Evolutionary conservation across 768 basidiomycete species (phyloP).

Genomic region (Trametes cinnabarina): DNA sequence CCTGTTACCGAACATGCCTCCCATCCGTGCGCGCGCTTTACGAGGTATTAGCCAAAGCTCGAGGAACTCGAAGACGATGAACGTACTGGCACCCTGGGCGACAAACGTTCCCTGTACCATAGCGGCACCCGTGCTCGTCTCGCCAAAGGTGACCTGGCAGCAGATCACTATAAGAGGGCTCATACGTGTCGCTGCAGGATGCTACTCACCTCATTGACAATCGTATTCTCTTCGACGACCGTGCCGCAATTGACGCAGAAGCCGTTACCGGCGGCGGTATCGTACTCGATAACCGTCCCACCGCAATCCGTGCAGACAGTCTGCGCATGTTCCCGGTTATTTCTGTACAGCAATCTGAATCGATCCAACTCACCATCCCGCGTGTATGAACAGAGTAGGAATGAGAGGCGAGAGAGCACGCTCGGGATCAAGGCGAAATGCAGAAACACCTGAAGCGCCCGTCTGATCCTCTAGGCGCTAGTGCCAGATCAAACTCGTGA

Average conservation of each 20-base stretch:
- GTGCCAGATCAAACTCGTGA: too few species aligned
- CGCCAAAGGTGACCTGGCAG: slow-evolving; percentile 77
- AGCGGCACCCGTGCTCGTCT: slow-evolving; percentile 83
- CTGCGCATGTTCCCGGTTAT: too few species aligned
- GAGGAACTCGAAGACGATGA: neutral
- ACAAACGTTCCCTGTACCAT: slow-evolving; percentile 94
- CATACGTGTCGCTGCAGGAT: neutral
- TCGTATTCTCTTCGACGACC: slow-evolving; percentile 89
- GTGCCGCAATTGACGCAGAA: slow-evolving; percentile 86
- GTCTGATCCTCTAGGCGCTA: too few species aligned
- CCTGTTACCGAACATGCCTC: slow-evolving; percentile 77
- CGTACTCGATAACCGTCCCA: slow-evolving; percentile 74
- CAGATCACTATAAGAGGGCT: neutral
- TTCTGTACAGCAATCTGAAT: too few species aligned
- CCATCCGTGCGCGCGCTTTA: slow-evolving; percentile 83
- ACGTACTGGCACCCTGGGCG: slow-evolving; percentile 85
- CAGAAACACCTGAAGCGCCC: too few species aligned
- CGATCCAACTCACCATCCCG: too few species aligned
- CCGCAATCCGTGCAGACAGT: slow-evolving; percentile 75
- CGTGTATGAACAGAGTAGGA: too few species aligned
- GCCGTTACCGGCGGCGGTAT: slow-evolving; percentile 74
- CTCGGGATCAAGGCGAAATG: too few species aligned
- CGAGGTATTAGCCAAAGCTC: neutral
- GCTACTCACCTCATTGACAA: slow-evolving; percentile 34
- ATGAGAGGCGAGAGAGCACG: too few species aligned